Conservation (phyloP, 352 stramenopile genomes). For the Phytophthora rubi region DNA sequence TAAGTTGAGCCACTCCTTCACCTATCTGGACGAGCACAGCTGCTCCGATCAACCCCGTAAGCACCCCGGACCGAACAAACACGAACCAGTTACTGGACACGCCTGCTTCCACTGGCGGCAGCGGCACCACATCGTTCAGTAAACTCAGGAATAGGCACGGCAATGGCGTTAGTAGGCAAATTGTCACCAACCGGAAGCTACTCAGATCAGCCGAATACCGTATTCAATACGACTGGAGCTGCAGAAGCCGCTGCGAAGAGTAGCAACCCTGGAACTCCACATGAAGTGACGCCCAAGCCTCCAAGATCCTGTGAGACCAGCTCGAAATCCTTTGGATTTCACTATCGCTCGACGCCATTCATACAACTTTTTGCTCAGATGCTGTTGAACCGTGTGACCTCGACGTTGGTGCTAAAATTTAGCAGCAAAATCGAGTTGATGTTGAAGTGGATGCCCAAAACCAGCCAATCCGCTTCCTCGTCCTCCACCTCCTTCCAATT, state of each 20-base stretch:
- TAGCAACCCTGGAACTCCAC: conserved; percentile 40
- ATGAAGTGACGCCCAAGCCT: conserved; percentile 10
- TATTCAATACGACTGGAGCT: background rate
- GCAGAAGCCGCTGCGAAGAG: conserved; percentile 21
- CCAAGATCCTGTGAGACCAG: background rate
- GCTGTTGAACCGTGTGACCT: too few species aligned
- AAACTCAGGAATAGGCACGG: conserved; percentile 9
- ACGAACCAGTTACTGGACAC: conserved; percentile 8
- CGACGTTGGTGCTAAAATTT: too few species aligned
- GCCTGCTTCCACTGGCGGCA: conserved; percentile 12
- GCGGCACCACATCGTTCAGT: conserved; percentile 9
- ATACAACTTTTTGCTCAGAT: too few species aligned
- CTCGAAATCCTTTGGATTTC: background rate
- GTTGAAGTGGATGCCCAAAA: background rate
- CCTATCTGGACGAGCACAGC: conserved; percentile 11
- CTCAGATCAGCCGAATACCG: background rate
- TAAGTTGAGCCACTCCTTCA: conserved; percentile 6
- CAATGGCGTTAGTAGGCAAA: conserved; percentile 21
- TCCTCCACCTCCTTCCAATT: conserved; percentile 4
- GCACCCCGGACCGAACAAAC: conserved; percentile 6
- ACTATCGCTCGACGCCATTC: background rate
- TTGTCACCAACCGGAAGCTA: background rate
- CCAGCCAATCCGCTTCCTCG: background rate
- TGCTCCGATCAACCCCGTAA: conserved; percentile 15
- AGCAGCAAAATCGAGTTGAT: background rate